Evolutionary conservation across 1,284 basidiomycete genomes (phyloP), one percentile per base, ranked within the genome.

Genomic region (Agaricales sp.): DNA sequence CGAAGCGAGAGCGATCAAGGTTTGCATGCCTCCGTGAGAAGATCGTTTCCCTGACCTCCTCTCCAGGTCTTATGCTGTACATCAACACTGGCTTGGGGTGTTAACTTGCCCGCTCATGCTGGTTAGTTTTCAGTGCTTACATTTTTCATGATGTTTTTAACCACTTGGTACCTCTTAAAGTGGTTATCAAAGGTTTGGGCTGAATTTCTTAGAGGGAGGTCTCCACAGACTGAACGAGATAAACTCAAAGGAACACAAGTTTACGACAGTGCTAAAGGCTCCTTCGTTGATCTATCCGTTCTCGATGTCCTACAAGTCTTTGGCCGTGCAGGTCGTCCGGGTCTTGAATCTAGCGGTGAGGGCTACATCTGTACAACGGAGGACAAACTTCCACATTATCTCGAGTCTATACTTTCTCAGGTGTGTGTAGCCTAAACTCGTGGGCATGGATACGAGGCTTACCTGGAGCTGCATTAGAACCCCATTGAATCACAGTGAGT

Each of bases 221-320:
- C n/a, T n/a, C n/a, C n/a, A n/a, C n/a, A n/a, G n/a, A n/a, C n/a
- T n/a, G n/a, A n/a, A n/a, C n/a, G n/a, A n/a, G n/a, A n/a, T n/a
- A n/a, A n/a, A n/a, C n/a, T 99, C 71, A 99, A 99, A 67, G 96
- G 96, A 13, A 99, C 96, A 0, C 90, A 99, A 58, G 78, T 99
- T 2, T 99, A 99, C 63, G 90, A 98, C 60, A 88, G 87, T 52
- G 74, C 80, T 3, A 87, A 85, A 59, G 93, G 94, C 57, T 72
- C 86, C 4, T 97, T 98, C 59, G 84, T 91, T 48, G 94, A 99
- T 63, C 75, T 99, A 22, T 90, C 93, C 2, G 87, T 99, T 13
- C 74, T 99, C 38, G 96, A 99, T 63, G 96, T 99, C 3, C 69
- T 99, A 3, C 96, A 94, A 67, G 92, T 99, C 41, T 98, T 99